phyloP scores from a whole-genome alignment of 495 filamentous ascomycete genomes.

The Talaromyces liani region DNA sequence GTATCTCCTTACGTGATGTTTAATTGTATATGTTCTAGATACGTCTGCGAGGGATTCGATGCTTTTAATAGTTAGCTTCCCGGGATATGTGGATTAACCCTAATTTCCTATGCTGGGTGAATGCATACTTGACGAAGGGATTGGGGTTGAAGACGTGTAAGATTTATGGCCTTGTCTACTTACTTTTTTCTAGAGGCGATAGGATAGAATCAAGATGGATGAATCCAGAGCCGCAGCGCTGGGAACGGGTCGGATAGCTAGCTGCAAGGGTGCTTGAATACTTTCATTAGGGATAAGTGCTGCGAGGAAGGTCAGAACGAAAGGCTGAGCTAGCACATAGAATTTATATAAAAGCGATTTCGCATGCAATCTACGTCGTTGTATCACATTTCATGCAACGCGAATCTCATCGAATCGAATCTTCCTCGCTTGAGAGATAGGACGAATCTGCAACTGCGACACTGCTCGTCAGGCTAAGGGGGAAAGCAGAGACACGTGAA shows the following conservation, averaged over 20 bases:
- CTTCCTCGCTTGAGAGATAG: background rate
- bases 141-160: background rate
- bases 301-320: background rate
- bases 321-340: background rate
- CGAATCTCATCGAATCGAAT: background rate
- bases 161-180: background rate
- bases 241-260: background rate
- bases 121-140: background rate
- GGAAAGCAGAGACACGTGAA: background rate
- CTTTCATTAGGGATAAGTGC: background rate
- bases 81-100: background rate
- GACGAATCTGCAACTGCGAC: background rate
- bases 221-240: background rate
- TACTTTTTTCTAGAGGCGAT: background rate
- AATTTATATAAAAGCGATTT: background rate
- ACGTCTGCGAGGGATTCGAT: background rate
- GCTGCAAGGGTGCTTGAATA: background rate
- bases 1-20: background rate
- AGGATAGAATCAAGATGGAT: background rate
- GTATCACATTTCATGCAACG: background rate
- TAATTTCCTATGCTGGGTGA: background rate
- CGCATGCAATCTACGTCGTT: background rate
- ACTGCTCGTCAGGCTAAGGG: background rate
- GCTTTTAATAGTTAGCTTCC: background rate
- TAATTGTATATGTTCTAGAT: background rate